Evolutionary conservation across 2,329 filamentous ascomycete genomes (phyloP), one percentile per base, ranked within the genome.

Genomic region (Huntiella decipiens): DNA sequence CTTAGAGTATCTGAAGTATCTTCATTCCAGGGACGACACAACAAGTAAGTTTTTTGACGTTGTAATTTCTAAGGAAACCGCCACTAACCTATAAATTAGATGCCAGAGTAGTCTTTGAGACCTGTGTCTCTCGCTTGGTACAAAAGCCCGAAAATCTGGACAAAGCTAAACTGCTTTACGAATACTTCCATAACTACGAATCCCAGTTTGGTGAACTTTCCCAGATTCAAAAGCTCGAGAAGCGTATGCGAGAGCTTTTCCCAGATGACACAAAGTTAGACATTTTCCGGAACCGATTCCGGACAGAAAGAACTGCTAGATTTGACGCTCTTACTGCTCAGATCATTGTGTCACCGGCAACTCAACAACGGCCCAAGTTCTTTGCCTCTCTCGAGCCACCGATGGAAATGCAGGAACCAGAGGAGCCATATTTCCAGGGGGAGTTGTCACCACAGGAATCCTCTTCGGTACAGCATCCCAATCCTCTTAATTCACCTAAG

Each of bases 161-260:
- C 46, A 91, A 86, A 56, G 77, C 87, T 6, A 92, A 91, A 59
- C 74, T 82, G 1, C 73, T 98, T 1, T 94, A 93, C 56, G 69
- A 77, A 2, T 96, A 88, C 62, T 88, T 98, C 60, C 88, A 98
- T 62, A 81, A 87, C 54, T 94, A 93, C 58, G 91, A 98, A 63
- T 87, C 86, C 8, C 79, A 86, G 52, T 98, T 87, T 56, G 91
- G 92, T 47, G 91, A 98, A 58, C 71, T 96, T 4, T 76, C 82
- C 4, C 87, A 96, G 55, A 85, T 98, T 45, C 76, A 78, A 52
- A 91, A 92, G 58, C 69, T 98, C 12, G 92, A 98, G 61, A 80
- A 79, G 55, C 78, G 91, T 40, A 96, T 98, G 86, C 73, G 74
- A 16, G 86, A 94, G 56, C 70, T 95, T n/a, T 98, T 85, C 60